Base-by-base conservation (phyloP, 306 rosid species). In the Glycine latifolia region DNA sequence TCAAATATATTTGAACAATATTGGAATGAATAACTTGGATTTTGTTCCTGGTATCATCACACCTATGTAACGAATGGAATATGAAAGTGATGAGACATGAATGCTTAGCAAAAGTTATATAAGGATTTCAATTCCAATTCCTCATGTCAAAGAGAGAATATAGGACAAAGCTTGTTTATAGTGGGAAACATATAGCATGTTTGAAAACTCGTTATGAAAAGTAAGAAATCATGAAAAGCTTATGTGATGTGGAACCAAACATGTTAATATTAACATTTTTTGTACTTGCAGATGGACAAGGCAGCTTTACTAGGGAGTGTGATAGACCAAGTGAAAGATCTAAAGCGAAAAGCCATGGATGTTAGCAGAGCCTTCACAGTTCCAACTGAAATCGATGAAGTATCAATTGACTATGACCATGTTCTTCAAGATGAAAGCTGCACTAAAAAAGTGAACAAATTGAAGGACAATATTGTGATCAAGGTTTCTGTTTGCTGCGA, bases 221-320 rank as follows among this genome's bases (percentile, higher is more conserved):
- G 31, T 26, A 26, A 26, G 31, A 26, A 26, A 26, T 26, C 31
- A 26, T 26, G 31, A 26, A 26, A 26, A 26, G 0, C 31, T 0
- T 26, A 26, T 26, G 31, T 2, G 31, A 26, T 26, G 31, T 26
- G 31, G 31, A 26, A 26, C 31, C 31, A 26, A 26, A 26, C 31
- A 26, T 26, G 31, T 26, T 26, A 26, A 26, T 26, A 26, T 26
- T 26, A 26, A 26, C 31, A 26, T 26, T 26, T 26, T 26, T 1
- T 26, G 31, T 26, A 71, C 16, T 67, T 86, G 81, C 84, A 96
- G 98, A 93, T 96, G 99, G 98, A 96, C 90, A 96, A 93, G 73
- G 99, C 99, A 69, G 97, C 99, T 54, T 85, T 96, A 43, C 77
- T 96, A 59, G 98, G 99, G 67, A 92, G 97, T 35, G 99, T 88